Evolutionary conservation across 2,329 filamentous ascomycete species (phyloP), one percentile per base, ranked within the genome.

Genomic region (Alternaria metachromatica): DNA sequence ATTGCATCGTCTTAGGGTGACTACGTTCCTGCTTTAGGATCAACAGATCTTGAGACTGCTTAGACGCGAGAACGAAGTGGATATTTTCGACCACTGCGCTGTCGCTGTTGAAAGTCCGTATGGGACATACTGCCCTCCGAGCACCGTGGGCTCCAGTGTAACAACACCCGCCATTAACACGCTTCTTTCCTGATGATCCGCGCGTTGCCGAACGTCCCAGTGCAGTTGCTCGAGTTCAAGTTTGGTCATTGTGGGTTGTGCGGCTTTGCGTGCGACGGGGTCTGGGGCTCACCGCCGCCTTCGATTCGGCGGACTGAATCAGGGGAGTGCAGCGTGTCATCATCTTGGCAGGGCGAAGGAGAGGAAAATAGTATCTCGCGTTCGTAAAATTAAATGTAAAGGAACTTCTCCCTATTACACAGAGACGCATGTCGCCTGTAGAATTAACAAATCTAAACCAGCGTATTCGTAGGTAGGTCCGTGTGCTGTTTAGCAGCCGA

Each of bases 321-420:
- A 37, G 33, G 33, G 33, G 33, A 37, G 33, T 37, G 33, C 33
- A 37, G 33, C 33, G 33, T 37, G 33, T 37, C 33, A 37, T 37
- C 33, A 37, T 37, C 33, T 37, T 37, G 15, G 33, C 33, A 37
- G 33, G 33, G 33, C 33, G 33, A 37, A 37, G 33, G 33, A 37
- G 33, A 37, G 33, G 33, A 37, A 37, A 37, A 37, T 37, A 37
- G 33, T 37, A 37, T 37, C 33, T n/a, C 33, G 33, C 33, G 55
- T 51, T 69, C 12, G 21, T 63, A 65, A 26, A 61, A 67, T 5
- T 11, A 18, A 44, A 69, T 67, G 12, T 63, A 21, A 6, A 69
- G 56, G 28, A 65, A 69, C 56, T 67, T 67, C 43, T 69, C 50
- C 3, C 64, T 15, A 23, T 69, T 18, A 59, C 15, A 60, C 15